Conservation (phyloP, 2,329 filamentous ascomycete species). For the Calonectria honghensis region DNA sequence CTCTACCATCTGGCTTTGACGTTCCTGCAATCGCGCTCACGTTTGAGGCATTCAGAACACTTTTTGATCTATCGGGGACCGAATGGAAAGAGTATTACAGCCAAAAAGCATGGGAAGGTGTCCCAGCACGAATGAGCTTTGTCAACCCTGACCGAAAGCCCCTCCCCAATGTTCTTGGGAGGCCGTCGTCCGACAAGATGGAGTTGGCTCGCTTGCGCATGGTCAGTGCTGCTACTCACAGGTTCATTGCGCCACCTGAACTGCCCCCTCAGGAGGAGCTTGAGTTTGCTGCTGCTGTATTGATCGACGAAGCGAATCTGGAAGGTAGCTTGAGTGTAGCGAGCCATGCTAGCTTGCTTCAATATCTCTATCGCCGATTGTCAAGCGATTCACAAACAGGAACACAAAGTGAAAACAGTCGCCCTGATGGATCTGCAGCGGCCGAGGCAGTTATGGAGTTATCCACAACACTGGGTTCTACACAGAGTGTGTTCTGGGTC, state of each 20-base stretch:
- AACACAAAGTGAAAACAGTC: conserved; percentile 1
- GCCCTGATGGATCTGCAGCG: conserved; percentile 30
- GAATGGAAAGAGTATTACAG: conserved; percentile 58
- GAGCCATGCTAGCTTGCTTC: conserved; percentile 48
- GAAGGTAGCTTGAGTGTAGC: conserved; percentile 42
- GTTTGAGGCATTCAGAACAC: conserved; percentile 49
- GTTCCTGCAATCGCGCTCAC: conserved; percentile 36
- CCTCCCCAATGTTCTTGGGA: conserved; percentile 52
- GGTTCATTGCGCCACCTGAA: conserved; percentile 12
- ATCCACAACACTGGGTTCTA: conserved; percentile 42
- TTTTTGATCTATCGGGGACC: conserved; percentile 49
- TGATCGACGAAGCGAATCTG: conserved; percentile 48
- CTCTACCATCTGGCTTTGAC: neutral
- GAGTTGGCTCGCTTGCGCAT: conserved; percentile 46
- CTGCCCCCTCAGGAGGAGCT: conserved; percentile 46
- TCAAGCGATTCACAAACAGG: neutral
- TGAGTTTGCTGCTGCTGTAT: conserved; percentile 47
- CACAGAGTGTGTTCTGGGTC: conserved; percentile 56
- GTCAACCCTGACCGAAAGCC: conserved; percentile 54
- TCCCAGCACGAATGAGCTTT: conserved; percentile 55
- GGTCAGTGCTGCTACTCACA: conserved; percentile 43
- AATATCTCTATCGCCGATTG: conserved; percentile 33
- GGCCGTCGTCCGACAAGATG: conserved; percentile 45
- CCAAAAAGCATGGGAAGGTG: conserved; percentile 50
- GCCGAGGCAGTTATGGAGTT: conserved; percentile 47